Evolutionary conservation across 352 stramenopile genomes (phyloP).

Genomic region (Globisporangium cylindrosporum): DNA sequence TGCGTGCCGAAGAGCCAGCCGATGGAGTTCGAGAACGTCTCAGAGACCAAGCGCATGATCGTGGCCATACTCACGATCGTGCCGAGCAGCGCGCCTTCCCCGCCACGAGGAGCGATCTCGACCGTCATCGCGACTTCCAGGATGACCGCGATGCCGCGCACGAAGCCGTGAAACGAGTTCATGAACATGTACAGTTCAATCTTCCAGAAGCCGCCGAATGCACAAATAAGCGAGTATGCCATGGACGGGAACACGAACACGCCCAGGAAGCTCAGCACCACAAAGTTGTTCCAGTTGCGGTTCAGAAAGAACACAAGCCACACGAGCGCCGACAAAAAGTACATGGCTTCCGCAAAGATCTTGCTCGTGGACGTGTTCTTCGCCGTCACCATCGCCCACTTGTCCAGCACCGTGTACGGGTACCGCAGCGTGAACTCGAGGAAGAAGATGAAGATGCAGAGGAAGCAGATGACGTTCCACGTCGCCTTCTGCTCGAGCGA

Average conservation of each 20-base stretch:
- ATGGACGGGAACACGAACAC: conserved; percentile 28
- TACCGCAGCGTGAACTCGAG: conserved; percentile 48
- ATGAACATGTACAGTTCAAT: conserved; percentile 35
- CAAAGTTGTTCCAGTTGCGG: conserved; percentile 36
- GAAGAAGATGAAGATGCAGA: conserved; percentile 48
- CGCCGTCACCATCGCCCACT: conserved; percentile 37
- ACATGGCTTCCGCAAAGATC: conserved; percentile 32
- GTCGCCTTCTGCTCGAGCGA: conserved; percentile 34
- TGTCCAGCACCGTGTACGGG: conserved; percentile 29
- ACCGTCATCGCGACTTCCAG: conserved; percentile 35
- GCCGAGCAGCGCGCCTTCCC: conserved; percentile 39
- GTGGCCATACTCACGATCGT: conserved; percentile 41
- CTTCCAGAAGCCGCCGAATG: conserved; percentile 25
- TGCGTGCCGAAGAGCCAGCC: conserved; percentile 21
- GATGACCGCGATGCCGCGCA: conserved; percentile 32
- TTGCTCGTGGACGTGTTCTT: conserved; percentile 27
- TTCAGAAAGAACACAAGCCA: conserved; percentile 33
- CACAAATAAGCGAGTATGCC: conserved; percentile 23
- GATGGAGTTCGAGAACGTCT: conserved; percentile 22
- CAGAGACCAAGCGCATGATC: conserved; percentile 32
- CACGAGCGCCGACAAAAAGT: conserved; percentile 24
- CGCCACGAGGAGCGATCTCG: conserved; percentile 41
- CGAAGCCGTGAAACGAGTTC: conserved; percentile 32
- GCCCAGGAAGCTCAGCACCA: conserved; percentile 22
- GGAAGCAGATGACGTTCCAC: conserved; percentile 33